Conservation (phyloP, 164 flowering plant genomes). For the Cinnamomum chago region DNA sequence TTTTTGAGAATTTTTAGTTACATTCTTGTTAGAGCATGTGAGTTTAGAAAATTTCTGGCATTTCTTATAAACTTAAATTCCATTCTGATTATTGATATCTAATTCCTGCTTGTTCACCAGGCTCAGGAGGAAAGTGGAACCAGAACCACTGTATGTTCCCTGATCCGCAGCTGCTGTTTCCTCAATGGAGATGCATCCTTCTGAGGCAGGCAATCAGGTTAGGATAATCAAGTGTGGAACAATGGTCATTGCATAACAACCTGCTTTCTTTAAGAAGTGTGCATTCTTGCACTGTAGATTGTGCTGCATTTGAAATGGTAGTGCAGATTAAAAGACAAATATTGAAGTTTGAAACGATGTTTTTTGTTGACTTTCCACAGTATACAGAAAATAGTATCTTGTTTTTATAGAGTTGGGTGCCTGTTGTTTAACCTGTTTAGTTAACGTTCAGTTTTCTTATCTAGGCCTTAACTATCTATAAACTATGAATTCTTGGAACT, state of each 20-base stretch:
- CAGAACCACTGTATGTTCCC: slow-evolving; percentile 13
- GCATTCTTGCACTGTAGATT: not conserved
- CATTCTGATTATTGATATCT: not conserved
- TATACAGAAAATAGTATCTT: too few relatives aligned
- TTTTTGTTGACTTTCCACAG: too few relatives aligned
- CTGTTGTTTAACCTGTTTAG: too few relatives aligned
- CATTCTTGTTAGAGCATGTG: too few relatives aligned
- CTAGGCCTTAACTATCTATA: too few relatives aligned
- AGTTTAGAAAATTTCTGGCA: not conserved
- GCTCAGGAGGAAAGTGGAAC: slow-evolving; percentile 14
- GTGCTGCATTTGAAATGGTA: too few relatives aligned
- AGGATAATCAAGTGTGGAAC: not conserved
- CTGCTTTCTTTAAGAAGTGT: not conserved
- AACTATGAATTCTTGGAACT: too few relatives aligned
- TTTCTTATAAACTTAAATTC: not conserved
- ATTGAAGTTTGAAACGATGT: too few relatives aligned
- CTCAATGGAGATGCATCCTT: not conserved
- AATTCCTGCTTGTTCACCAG: not conserved
- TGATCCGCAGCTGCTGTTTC: not conserved
- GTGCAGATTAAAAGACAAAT: too few relatives aligned
- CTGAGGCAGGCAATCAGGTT: not conserved
- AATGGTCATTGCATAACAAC: not conserved
- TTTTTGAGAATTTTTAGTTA: too few relatives aligned
- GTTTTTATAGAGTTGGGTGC: too few relatives aligned
- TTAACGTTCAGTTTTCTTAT: too few relatives aligned